These are phyloP conservation scores for Debaryomyces udenii DNA, from an alignment of 1,139 yeast genomes.

Conservation along the genomic window DNA sequence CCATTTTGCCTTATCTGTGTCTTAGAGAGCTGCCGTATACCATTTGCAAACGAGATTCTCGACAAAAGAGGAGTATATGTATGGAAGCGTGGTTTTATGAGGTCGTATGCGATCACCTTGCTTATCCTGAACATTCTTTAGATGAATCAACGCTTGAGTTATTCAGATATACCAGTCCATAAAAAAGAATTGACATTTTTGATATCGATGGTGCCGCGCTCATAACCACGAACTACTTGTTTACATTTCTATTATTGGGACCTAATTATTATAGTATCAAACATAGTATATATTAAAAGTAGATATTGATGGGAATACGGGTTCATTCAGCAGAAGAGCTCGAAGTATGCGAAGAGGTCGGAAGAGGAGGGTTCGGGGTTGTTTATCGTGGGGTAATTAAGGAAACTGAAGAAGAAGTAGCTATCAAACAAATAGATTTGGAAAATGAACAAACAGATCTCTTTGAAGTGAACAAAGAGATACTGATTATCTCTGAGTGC, in stretches of 20 bases:
- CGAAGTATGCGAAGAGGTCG: constrained; percentile 73
- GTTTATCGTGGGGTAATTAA: constrained; percentile 75
- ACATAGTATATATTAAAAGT: not conserved
- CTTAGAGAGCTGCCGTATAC: not conserved
- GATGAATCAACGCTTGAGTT: too few relatives aligned
- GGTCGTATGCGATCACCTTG: too few relatives aligned
- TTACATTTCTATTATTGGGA: constrained; percentile 1
- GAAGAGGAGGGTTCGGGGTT: constrained; percentile 87
- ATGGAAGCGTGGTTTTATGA: too few relatives aligned
- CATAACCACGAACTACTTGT: constrained; percentile 1
- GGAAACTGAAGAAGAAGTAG: constrained; percentile 54
- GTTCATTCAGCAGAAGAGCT: constrained; percentile 42
- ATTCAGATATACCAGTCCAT: too few relatives aligned
- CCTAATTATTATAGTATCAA: not conserved
- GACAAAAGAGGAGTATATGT: not conserved
- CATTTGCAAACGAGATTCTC: not conserved
- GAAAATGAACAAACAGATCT: constrained; percentile 78
- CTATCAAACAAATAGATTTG: constrained; percentile 74
- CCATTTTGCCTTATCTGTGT: not conserved
- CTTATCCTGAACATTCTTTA: too few relatives aligned
- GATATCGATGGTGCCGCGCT: constrained; percentile 2
- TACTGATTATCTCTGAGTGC: constrained; percentile 75
- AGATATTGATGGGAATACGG: constrained; percentile 18
- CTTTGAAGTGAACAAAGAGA: constrained; percentile 79
- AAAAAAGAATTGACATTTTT: constrained; percentile 2